A percentile compares a stretch with the other conserved stretches of the same genome.
Conservation (phyloP, 2,329 filamentous ascomycete species). For the Aureobasidium namibiae region DNA sequence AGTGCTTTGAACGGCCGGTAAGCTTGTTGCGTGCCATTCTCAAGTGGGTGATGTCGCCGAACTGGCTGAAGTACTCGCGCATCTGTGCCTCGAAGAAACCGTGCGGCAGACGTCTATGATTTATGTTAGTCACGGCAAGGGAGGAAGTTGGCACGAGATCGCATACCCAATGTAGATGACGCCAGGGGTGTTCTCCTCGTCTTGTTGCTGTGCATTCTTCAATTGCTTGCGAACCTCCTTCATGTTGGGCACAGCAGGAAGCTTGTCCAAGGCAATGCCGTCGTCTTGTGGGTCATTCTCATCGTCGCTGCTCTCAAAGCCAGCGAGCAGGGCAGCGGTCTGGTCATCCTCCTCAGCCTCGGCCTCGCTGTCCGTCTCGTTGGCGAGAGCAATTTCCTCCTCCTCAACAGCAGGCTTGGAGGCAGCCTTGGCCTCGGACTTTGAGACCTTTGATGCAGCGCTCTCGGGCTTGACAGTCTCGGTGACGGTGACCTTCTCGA, state of each 20-base stretch:
- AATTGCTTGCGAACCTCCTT: conserved; percentile 33
- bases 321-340: conserved; percentile 43
- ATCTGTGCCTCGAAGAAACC: conserved; percentile 98
- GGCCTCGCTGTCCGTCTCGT: conserved; percentile 24
- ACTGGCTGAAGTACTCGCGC: conserved; percentile 87
- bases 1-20: conserved; percentile 87
- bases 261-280: conserved; percentile 30
- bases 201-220: conserved; percentile 42
- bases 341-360: conserved; percentile 35
- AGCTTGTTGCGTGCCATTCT: conserved; percentile 86
- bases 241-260: conserved; percentile 27
- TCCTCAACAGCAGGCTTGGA: conserved; percentile 17
- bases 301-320: conserved; percentile 41
- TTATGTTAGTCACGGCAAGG: not conserved
- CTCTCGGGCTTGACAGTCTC: conserved; percentile 8
- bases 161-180: conserved; percentile 73
- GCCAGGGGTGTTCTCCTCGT: conserved; percentile 53
- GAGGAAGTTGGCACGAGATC: not conserved
- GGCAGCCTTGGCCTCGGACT: conserved; percentile 9
- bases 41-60: conserved; percentile 70
- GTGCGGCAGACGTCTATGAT: conserved; percentile 63
- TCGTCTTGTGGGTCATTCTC: conserved; percentile 30
- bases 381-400: conserved; percentile 13
- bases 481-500: conserved; percentile 3
- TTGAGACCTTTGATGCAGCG: conserved; percentile 2